Base-by-base conservation (phyloP, 129 eudicot genomes). In the Tagetes patula region DNA sequence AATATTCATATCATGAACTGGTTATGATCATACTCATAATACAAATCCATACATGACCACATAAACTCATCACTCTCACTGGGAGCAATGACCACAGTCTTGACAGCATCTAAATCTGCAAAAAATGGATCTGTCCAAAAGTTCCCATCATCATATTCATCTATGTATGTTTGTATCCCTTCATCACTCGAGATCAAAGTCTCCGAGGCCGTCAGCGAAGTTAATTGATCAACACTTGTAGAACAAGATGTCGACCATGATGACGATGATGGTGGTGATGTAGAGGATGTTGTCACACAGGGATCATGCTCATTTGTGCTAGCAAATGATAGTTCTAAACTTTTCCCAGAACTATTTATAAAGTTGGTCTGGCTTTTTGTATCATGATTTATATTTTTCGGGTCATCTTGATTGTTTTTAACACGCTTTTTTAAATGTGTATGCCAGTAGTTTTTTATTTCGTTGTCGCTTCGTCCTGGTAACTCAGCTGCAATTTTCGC, bases 401-500 rank as follows among this genome's bases (percentile, higher is more conserved):
- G 14, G 12, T 3, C 59, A n/a, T 14, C 67, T 67, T 55, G 60
- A 20, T 80, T 69, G 5, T 58, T 67, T 59, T 74, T 61, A 69
- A 31, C 50, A 11, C 70, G 70, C 70, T 70, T 79, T 79, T 58
- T 78, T 61, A 82, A 75, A 49, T 65, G 69, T 8, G 80, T 42
- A 64, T 82, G 72, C 83, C 86, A 82, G 20, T 75, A 62, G 27
- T 82, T 82, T 13, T 82, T 82, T 45, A 82, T 73, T 38, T 82
- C 83, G 43, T 82, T 82, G 71, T 82, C 86, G 11, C 80, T 82
- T 55, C 86, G 65, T 77, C 86, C 86, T 3, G 84, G 84, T 76
- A 81, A 55, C 48, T 81, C 53, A 38, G 73, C 65, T 31, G 84
- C 81, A 7, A 82, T 82, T 7, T 71, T 70, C 46, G 86, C 66